Base-by-base conservation (phyloP, 306 rosid genomes). In the Styphnolobium japonicum region DNA sequence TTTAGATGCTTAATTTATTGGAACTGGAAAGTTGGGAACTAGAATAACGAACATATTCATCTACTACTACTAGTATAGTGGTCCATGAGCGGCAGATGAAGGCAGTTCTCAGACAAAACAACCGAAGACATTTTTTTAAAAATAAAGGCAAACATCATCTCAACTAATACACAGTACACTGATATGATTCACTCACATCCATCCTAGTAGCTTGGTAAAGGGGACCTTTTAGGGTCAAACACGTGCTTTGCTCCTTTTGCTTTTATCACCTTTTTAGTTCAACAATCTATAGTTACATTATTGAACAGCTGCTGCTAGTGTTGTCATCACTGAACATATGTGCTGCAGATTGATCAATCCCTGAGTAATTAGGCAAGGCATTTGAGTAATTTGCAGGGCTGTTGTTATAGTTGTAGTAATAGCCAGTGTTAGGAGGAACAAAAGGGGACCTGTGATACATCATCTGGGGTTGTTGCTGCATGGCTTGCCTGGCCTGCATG, bases 291-390 rank as follows among this genome's bases (percentile, higher is more conserved):
- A 43, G 60, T 72, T 88, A 92, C 98, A 94, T 94, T 15, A 94
- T 75, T 16, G 97, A 87, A 81, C 97, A 94, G 81, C 95, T 80
- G 84, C 86, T 86, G 69, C 75, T 77, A 11, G 93, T 79, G 76
- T 90, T 87, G 83, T 94, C 98, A 83, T 91, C 95, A 81, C 88
- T 87, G 89, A 91, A 89, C 92, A 92, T 86, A 67, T 94, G 89
- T 9, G 92, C 81, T 53, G 97, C 94, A 80, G 88, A 67, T 89
- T 79, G 85, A 66, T 81, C 77, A 48, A 52, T 76, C 2, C 0
- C 74, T 5, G 71, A 18, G 81, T 84, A 82, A 57, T 64, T 70
- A 61, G 91, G 83, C n/a, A 78, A 55, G 15, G 82, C 75, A 67
- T 83, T 64, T 10, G 88, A 36, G 53, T 84, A 82, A 61, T 80